phyloP scores from a whole-genome alignment of 2,329 filamentous ascomycete species.

The Drechslerella coelobrocha region DNA sequence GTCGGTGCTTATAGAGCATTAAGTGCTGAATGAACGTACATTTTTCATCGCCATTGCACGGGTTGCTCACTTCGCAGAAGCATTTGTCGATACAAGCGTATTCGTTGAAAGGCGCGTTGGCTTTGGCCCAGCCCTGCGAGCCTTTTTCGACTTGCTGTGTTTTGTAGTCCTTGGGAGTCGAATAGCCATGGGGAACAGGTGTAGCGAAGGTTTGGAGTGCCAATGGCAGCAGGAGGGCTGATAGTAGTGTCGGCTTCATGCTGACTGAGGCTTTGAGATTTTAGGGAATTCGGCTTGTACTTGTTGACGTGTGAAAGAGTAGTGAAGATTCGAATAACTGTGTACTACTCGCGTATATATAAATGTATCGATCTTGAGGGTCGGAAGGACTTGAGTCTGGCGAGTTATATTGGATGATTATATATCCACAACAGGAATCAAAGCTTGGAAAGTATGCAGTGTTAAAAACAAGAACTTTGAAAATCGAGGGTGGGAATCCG shows the following conservation, averaged over 20 bases:
- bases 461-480: too few species aligned
- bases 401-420: too few species aligned
- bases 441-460: too few species aligned
- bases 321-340: too few species aligned
- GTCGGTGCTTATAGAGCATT: too few species aligned
- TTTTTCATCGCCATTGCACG: neutral
- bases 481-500: too few species aligned
- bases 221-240: neutral
- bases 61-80: neutral
- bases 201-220: neutral
- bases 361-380: neutral
- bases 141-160: neutral
- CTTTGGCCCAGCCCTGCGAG: too few species aligned
- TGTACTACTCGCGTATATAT: too few species aligned
- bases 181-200: neutral
- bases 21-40: too few species aligned
- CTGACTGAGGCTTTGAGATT: neutral
- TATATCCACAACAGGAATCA: too few species aligned
- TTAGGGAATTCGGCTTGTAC: neutral
- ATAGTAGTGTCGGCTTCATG: neutral
- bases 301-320: neutral
- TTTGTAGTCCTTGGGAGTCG: neutral
- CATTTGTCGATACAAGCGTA: neutral
- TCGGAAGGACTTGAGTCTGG: too few species aligned
- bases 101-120: neutral